phyloP scores from a whole-genome alignment of 2,329 filamentous ascomycete genomes.

The Colletotrichum echinochloae region DNA sequence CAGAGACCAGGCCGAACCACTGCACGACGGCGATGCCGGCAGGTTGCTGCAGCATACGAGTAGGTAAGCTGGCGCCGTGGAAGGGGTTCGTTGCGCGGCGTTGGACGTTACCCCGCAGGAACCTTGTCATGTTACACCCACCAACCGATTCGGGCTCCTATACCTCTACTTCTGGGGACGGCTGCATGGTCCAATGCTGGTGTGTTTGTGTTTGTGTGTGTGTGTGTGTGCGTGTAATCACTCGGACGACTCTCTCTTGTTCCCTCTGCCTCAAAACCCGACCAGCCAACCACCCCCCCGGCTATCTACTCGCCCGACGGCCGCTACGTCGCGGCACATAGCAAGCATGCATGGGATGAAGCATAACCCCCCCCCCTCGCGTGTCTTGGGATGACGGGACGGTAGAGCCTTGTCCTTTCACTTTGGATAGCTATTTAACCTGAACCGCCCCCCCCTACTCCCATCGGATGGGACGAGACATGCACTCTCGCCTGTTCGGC shows the following conservation, averaged over 20 bases:
- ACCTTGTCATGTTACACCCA: neutral
- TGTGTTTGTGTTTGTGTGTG: neutral
- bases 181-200: neutral
- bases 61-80: conserved; percentile 20
- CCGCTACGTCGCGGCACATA: conserved; percentile 5
- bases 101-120: conserved; percentile 23
- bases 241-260: conserved; percentile 1
- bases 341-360: conserved; percentile 1
- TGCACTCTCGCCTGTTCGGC: neutral
- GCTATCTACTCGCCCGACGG: neutral
- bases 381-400: neutral
- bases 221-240: neutral
- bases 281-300: conserved; percentile 2
- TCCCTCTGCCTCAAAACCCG: neutral
- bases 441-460: conserved; percentile 1
- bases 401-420: neutral
- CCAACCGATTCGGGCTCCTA: neutral
- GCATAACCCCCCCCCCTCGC: neutral
- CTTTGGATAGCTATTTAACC: conserved; percentile 17
- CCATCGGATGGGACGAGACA: neutral
- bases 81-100: neutral
- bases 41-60: conserved; percentile 15
- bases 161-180: neutral
- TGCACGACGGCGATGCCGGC: conserved; percentile 9
- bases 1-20: conserved; percentile 8